These are phyloP conservation scores for Phaeosphaeria sp. DNA, from an alignment of 2,329 filamentous ascomycete species.

Conservation along the genomic window DNA sequence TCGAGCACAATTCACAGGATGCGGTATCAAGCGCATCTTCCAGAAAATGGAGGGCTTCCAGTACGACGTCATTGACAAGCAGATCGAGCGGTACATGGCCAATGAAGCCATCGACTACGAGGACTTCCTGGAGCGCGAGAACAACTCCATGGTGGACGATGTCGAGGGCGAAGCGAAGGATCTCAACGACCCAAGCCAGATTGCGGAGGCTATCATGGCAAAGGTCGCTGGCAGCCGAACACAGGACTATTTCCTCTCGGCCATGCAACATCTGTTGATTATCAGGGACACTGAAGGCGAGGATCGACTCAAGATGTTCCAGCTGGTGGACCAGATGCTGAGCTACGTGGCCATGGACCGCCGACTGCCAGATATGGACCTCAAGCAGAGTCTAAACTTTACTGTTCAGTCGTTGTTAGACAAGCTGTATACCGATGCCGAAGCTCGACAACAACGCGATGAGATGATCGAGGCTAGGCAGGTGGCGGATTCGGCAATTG, in stretches of 20 bases:
- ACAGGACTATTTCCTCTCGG: slow-evolving; percentile 94
- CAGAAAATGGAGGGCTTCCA: slow-evolving; percentile 98
- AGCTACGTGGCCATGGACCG: slow-evolving; percentile 99
- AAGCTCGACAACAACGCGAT: slow-evolving; percentile 89
- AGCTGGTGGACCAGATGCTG: slow-evolving; percentile 97
- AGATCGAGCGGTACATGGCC: slow-evolving; percentile 89
- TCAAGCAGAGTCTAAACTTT: slow-evolving; percentile 97
- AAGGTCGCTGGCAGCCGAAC: slow-evolving; percentile 83
- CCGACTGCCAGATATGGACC: slow-evolving; percentile 91
- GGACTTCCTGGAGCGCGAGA: slow-evolving; percentile 91
- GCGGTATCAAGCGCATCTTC: slow-evolving; percentile 91
- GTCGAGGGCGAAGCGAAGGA: slow-evolving; percentile 88
- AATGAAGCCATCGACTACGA: slow-evolving; percentile 99
- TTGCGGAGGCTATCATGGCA: slow-evolving; percentile 89
- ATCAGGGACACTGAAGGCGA: slow-evolving; percentile 92
- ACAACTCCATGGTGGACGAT: slow-evolving; percentile 87
- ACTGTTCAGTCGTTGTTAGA: slow-evolving; percentile 95
- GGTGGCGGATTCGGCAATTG: slow-evolving; percentile 93
- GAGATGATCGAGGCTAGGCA: slow-evolving; percentile 89
- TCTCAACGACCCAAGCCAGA: slow-evolving; percentile 89
- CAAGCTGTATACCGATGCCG: slow-evolving; percentile 94
- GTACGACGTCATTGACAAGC: slow-evolving; percentile 98
- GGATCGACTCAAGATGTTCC: slow-evolving; percentile 92
- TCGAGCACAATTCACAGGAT: slow-evolving; percentile 92
- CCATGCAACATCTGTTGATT: slow-evolving; percentile 91